Percentiles rank a stretch among this genome's conserved stretches.
These are phyloP conservation scores for Ceratocystis alfenasii DNA, from an alignment of 2,329 filamentous ascomycete genomes.

Conservation along the genomic window DNA sequence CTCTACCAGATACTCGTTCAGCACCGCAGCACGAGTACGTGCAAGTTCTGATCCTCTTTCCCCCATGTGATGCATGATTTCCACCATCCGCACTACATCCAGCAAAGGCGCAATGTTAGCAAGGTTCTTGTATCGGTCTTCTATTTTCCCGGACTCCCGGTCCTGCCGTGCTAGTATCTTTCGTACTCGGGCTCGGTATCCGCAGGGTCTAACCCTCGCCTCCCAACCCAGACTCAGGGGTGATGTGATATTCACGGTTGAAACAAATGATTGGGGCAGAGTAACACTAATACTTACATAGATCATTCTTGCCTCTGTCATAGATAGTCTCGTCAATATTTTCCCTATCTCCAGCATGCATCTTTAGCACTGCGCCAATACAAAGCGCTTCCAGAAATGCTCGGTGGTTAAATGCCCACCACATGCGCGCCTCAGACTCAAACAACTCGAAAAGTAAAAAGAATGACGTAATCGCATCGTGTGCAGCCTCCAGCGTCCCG, in stretches of 20 bases:
- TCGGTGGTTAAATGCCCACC: constrained; percentile 76
- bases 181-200: neutral
- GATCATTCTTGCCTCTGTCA: constrained; percentile 47
- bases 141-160: neutral
- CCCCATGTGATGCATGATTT: constrained; percentile 47
- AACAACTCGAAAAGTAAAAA: constrained; percentile 59
- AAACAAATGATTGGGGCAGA: neutral
- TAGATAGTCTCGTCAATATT: constrained; percentile 41
- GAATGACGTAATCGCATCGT: constrained; percentile 62
- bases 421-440: constrained; percentile 60
- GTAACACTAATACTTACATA: constrained; percentile 37
- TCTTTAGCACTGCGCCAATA: constrained; percentile 49
- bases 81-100: constrained; percentile 46
- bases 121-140: neutral
- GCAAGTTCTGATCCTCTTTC: constrained; percentile 48
- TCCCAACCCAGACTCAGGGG: too few relatives aligned
- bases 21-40: constrained; percentile 45
- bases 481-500: constrained; percentile 60
- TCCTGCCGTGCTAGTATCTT: neutral
- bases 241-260: too few relatives aligned
- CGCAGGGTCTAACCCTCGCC: neutral
- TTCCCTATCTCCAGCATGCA: constrained; percentile 37
- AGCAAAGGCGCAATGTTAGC: neutral
- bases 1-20: constrained; percentile 40
- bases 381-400: constrained; percentile 66